Conservation (phyloP, 2,329 filamentous ascomycete species). For the Aspergillus niger region DNA sequence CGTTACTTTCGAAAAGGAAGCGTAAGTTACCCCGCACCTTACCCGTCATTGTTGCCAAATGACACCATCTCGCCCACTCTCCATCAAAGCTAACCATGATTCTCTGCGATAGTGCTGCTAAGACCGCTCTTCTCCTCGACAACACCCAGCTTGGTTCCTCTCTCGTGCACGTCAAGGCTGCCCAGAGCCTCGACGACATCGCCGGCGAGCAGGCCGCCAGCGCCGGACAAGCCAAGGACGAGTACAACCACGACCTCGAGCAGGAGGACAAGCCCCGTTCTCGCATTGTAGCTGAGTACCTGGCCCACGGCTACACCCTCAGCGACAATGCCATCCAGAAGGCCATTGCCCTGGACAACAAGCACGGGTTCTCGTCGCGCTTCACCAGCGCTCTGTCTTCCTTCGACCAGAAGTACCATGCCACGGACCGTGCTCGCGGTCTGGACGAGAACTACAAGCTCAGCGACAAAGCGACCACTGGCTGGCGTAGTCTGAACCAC, state of each 20-base stretch:
- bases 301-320: conserved; percentile 89
- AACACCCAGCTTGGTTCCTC: conserved; percentile 85
- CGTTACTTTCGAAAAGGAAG: conserved; percentile 97
- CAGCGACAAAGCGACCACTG: conserved; percentile 68
- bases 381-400: conserved; percentile 76
- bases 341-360: conserved; percentile 83
- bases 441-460: conserved; percentile 85
- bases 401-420: conserved; percentile 85
- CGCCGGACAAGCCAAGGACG: conserved; percentile 55
- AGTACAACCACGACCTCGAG: conserved; percentile 68
- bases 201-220: conserved; percentile 61
- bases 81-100: neutral
- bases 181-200: conserved; percentile 66
- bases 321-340: conserved; percentile 75
- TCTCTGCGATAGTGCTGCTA: conserved; percentile 64
- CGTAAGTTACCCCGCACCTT: conserved; percentile 49
- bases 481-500: conserved; percentile 69
- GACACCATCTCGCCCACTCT: conserved; percentile 4
- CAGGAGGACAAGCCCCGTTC: conserved; percentile 97
- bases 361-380: conserved; percentile 79
- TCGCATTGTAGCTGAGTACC: conserved; percentile 92
- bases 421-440: conserved; percentile 79
- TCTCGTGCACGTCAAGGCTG: conserved; percentile 76
- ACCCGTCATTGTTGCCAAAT: conserved; percentile 14
- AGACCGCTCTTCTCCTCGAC: conserved; percentile 94